Base-by-base conservation (phyloP, 2,329 filamentous ascomycete species). In the Lasiodiplodia sp. region DNA sequence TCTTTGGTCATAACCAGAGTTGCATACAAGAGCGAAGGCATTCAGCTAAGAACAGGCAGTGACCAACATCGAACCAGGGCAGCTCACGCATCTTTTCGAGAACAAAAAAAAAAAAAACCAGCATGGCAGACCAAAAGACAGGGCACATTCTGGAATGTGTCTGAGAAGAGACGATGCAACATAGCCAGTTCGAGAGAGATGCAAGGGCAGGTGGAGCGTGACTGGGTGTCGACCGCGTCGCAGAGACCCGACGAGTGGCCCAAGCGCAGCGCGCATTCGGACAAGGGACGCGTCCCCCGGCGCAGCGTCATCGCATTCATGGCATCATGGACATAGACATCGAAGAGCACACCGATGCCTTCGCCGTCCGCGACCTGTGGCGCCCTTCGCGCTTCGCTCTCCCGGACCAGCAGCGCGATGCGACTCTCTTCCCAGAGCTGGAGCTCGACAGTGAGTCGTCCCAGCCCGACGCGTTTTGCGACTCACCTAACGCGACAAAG, bases 301-400 rank as follows among this genome's bases (percentile, higher is more conserved):
- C 62, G 25, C n/a, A 28, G 56, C 51, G 38, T 25, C 52, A n/a
- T 62, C 66, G 31, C 66, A 21, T 21, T 18, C 56, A 37, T 31
- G 66, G 40, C 28, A 53, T n/a, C 55, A 67, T 67, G 66, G 66
- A 67, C 66, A 68, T 68, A 40, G 51, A 68, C 49, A 63, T 68
- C 51, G 57, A 63, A 23, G 78, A 83, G 69, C 81, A 84, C 51
- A 75, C 79, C 58, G 80, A 90, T 74, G 84, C 89, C 38, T 92
- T 92, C 75, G 85, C 86, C 49, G 87, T 89, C 56, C 87, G 88
- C 49, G 84, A 89, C 74, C 85, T 91, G 70, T 88, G 86, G 85
- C 82, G 81, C 67, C 79, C 84, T 31, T 88, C 89, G 2, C 82
- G 79, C 72, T 85, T 85, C 77, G 73, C 74, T 25, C 68, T 75